phyloP scores from a whole-genome alignment of 2,329 filamentous ascomycete species.

The Zasmidium cellare region DNA sequence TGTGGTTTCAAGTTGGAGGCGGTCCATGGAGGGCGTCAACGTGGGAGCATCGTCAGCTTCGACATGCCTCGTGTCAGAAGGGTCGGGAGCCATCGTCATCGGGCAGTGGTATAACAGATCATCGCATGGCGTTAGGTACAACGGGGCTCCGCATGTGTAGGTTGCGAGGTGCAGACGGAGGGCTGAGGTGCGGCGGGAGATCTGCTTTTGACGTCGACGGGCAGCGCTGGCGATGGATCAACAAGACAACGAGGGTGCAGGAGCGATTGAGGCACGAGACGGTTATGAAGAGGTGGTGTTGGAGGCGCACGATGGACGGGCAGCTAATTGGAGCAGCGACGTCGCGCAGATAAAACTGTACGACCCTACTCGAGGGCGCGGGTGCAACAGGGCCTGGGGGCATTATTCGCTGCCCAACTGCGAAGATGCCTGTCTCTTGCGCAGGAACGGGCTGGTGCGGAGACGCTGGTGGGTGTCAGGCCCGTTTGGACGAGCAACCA shows the following conservation, averaged over 20 bases:
- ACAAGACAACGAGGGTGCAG: neutral
- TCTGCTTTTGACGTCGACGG: neutral
- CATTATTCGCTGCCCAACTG: constrained; percentile 14
- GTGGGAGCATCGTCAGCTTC: neutral
- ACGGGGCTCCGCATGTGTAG: neutral
- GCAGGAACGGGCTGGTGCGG: constrained; percentile 19
- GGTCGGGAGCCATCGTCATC: neutral
- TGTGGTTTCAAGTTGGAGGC: neutral
- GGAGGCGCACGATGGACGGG: constrained; percentile 10
- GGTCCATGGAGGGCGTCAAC: neutral
- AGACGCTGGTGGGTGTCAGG: constrained; percentile 10
- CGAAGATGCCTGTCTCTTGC: constrained; percentile 14
- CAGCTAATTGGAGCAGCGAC: constrained; percentile 12
- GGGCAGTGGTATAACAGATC: neutral
- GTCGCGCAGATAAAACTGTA: constrained; percentile 22
- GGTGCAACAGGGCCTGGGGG: constrained; percentile 14
- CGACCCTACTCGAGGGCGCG: constrained; percentile 4
- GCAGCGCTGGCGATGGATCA: neutral
- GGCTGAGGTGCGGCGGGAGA: neutral
- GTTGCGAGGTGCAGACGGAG: neutral
- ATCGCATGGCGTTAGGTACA: neutral
- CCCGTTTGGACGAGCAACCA: constrained; percentile 1
- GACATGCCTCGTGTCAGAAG: neutral
- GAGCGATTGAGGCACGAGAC: constrained; percentile 1
- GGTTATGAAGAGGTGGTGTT: constrained; percentile 4